Conservation (phyloP, 176 grass and related monocot genomes). For the Neostapfia colusana region DNA sequence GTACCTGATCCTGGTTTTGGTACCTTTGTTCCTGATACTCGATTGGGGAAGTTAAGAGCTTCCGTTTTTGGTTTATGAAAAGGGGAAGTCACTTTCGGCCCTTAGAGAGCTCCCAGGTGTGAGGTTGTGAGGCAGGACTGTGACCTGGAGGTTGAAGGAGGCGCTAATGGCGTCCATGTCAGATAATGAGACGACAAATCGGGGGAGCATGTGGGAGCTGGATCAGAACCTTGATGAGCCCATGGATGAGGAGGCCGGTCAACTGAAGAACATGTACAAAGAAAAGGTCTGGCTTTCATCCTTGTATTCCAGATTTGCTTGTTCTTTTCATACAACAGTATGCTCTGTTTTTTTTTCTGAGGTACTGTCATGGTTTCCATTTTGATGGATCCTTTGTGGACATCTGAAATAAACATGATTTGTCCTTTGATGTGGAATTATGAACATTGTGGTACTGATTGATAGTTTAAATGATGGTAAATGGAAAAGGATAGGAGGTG, state of each 20-base stretch:
- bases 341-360: background rate
- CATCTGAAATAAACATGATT: constrained; percentile 24
- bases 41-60: background rate
- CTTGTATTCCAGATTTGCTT: background rate
- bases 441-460: background rate
- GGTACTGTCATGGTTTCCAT: background rate
- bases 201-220: constrained; percentile 75
- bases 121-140: constrained; percentile 26
- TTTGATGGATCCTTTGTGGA: background rate
- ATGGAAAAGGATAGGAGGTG: background rate
- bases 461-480: constrained; percentile 2
- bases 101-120: background rate
- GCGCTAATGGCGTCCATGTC: constrained; percentile 55
- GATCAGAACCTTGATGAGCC: constrained; percentile 80
- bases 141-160: constrained; percentile 25
- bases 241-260: constrained; percentile 74
- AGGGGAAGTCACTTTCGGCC: constrained; percentile 17
- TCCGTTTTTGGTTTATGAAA: constrained; percentile 25
- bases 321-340: background rate
- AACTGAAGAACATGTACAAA: constrained; percentile 68
- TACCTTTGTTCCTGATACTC: background rate
- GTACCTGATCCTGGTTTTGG: background rate
- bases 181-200: constrained; percentile 47
- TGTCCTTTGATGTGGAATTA: constrained; percentile 11
- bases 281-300: constrained; percentile 63